phyloP scores from a whole-genome alignment of 2,329 filamentous ascomycete species.

The Diplodia scrobiculata region DNA sequence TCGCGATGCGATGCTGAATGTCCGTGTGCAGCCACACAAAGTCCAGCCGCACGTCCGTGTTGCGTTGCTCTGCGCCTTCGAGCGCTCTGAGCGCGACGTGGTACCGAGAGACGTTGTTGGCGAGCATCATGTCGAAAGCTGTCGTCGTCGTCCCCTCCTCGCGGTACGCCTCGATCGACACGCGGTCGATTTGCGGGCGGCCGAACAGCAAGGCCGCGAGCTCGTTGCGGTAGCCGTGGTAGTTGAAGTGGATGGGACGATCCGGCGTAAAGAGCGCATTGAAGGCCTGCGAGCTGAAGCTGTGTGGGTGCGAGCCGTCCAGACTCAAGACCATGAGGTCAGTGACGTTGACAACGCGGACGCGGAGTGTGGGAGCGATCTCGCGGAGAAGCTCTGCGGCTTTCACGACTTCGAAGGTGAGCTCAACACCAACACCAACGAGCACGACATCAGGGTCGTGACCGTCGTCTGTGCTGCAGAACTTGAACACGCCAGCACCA shows the following conservation, averaged over 20 bases:
- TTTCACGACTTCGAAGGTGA: conserved; percentile 66
- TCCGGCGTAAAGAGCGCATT: conserved; percentile 60
- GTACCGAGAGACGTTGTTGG: conserved; percentile 62
- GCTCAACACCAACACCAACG: conserved; percentile 65
- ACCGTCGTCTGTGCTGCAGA: conserved; percentile 61
- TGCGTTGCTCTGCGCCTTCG: conserved; percentile 51
- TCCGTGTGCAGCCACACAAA: conserved; percentile 54
- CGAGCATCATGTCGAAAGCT: conserved; percentile 70
- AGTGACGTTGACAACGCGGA: conserved; percentile 67
- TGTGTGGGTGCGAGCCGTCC: conserved; percentile 61
- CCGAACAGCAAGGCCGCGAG: conserved; percentile 65
- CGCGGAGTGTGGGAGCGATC: conserved; percentile 55
- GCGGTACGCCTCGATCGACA: conserved; percentile 61
- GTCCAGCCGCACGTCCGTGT: conserved; percentile 52
- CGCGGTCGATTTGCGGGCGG: conserved; percentile 54
- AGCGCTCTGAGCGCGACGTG: conserved; percentile 61
- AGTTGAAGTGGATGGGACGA: conserved; percentile 64
- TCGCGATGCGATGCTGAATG: conserved; percentile 53
- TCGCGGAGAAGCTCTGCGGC: conserved; percentile 60
- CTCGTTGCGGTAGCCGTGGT: conserved; percentile 66
- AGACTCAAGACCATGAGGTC: conserved; percentile 65
- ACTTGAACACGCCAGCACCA: conserved; percentile 64
- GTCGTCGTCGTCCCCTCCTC: conserved; percentile 69
- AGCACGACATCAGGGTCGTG: conserved; percentile 64
- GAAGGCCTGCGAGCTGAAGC: conserved; percentile 57